Conservation (phyloP, 2,329 filamentous ascomycete species). For the Fusarium goolgardi region DNA sequence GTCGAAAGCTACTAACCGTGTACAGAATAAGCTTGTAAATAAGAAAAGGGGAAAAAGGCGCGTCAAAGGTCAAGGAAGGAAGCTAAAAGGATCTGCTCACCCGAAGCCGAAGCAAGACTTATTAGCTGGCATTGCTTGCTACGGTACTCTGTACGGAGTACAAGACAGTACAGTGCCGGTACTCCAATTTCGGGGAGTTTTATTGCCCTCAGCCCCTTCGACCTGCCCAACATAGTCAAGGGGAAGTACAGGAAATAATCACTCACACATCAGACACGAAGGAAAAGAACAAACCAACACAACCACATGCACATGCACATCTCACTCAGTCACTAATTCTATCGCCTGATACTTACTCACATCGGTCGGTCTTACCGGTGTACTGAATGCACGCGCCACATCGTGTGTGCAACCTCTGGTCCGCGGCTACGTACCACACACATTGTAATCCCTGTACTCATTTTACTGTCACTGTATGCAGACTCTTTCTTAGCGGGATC, state of each 20-base stretch:
- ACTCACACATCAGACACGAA: neutral
- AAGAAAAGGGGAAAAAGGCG: constrained; percentile 1
- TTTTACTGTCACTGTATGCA: neutral
- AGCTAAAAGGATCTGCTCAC: constrained; percentile 29
- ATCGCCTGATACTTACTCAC: constrained; percentile 19
- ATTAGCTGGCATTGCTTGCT: no score
- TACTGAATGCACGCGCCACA: constrained; percentile 3
- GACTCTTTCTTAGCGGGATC: neutral
- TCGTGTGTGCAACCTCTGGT: constrained; percentile 26
- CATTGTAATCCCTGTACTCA: neutral
- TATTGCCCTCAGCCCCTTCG: neutral
- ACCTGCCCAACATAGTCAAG: constrained; percentile 27
- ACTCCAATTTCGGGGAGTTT: constrained; percentile 1
- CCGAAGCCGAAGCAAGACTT: constrained; percentile 1
- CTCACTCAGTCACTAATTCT: neutral
- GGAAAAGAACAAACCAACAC: neutral
- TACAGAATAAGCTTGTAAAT: constrained; percentile 22
- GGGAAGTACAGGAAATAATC: constrained; percentile 1
- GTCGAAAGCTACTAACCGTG: constrained; percentile 1
- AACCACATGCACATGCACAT: neutral
- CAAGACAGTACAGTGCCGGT: neutral
- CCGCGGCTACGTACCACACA: constrained; percentile 16
- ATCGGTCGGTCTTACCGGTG: constrained; percentile 25
- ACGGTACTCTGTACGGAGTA: no score
- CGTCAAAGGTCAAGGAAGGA: neutral